Evolutionary conservation across 2,329 filamentous ascomycete genomes (phyloP).

Genomic region (Stromatinia cepivora): DNA sequence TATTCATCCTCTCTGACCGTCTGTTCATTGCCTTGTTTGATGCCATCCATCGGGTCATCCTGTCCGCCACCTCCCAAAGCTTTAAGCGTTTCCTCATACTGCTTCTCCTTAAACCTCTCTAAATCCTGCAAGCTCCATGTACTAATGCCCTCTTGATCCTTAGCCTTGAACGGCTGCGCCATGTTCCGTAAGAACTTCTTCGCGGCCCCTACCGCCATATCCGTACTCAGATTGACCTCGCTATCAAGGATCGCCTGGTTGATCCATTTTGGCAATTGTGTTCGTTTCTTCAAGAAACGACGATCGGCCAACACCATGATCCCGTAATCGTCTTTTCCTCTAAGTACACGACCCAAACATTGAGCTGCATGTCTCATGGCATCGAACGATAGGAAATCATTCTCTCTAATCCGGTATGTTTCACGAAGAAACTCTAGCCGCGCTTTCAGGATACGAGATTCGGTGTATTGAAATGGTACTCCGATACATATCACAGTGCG

Average conservation of each 20-base stretch:
- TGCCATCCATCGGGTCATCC: conserved; percentile 24
- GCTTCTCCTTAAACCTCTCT: conserved; percentile 73
- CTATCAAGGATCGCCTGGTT: conserved; percentile 81
- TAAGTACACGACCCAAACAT: conserved; percentile 88
- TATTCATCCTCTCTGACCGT: conserved; percentile 35
- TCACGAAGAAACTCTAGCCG: conserved; percentile 94
- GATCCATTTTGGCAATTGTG: conserved; percentile 95
- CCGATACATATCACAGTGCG: conserved; percentile 95
- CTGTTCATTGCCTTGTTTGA: conserved; percentile 30
- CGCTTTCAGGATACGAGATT: conserved; percentile 94
- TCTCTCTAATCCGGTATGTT: conserved; percentile 94
- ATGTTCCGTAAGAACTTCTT: conserved; percentile 88
- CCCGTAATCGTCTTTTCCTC: conserved; percentile 98
- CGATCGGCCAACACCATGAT: conserved; percentile 98
- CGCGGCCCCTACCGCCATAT: conserved; percentile 88
- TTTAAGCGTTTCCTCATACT: conserved; percentile 66
- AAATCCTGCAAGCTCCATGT: conserved; percentile 86
- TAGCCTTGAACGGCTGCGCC: conserved; percentile 82
- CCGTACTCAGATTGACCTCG: conserved; percentile 87
- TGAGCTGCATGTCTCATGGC: conserved; percentile 99
- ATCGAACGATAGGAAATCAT: conserved; percentile 97
- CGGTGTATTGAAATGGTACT: conserved; percentile 97
- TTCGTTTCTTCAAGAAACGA: conserved; percentile 87
- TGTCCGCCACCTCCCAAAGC: conserved; percentile 53
- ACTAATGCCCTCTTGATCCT: conserved; percentile 87